These are phyloP conservation scores for Madurella mycetomatis DNA, from an alignment of 2,329 filamentous ascomycete species.

Conservation along the genomic window DNA sequence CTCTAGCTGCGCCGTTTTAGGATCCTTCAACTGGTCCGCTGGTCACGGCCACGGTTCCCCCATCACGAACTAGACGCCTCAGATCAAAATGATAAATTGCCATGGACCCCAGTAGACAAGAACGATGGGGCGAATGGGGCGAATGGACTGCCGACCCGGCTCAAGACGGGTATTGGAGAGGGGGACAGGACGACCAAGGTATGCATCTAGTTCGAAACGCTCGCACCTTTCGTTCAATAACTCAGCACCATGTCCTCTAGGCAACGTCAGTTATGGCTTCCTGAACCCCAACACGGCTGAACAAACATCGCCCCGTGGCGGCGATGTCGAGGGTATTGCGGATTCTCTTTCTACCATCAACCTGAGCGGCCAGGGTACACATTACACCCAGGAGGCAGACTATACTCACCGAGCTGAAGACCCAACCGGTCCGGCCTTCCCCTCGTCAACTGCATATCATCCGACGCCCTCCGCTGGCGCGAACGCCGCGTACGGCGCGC, in stretches of 20 bases:
- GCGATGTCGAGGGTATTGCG: slow-evolving; percentile 8
- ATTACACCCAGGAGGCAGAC: slow-evolving; percentile 7
- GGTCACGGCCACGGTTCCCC: not conserved
- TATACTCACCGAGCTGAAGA: slow-evolving; percentile 5
- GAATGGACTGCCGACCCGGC: slow-evolving; percentile 25
- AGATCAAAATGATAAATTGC: slow-evolving; percentile 13
- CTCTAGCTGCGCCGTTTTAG: not conserved
- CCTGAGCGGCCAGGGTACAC: slow-evolving; percentile 1
- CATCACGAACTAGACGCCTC: not conserved
- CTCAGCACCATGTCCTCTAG: slow-evolving; percentile 6
- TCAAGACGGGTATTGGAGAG: slow-evolving; percentile 29
- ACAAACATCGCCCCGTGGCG: slow-evolving; percentile 7
- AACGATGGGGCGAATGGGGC: slow-evolving; percentile 6
- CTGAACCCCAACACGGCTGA: not conserved
- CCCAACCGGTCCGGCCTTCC: not conserved
- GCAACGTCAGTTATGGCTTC: slow-evolving; percentile 12
- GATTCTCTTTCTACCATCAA: not conserved
- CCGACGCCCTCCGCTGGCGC: not conserved
- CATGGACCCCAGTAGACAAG: slow-evolving; percentile 17
- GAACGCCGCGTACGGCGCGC: not conserved
- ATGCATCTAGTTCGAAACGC: not conserved
- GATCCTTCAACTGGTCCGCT: not conserved
- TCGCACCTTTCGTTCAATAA: not conserved
- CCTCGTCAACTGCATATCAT: no score
- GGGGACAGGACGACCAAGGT: slow-evolving; percentile 30